phyloP scores from a whole-genome alignment of 1,284 basidiomycete genomes.

The Sanghuangporus sanghuang region DNA sequence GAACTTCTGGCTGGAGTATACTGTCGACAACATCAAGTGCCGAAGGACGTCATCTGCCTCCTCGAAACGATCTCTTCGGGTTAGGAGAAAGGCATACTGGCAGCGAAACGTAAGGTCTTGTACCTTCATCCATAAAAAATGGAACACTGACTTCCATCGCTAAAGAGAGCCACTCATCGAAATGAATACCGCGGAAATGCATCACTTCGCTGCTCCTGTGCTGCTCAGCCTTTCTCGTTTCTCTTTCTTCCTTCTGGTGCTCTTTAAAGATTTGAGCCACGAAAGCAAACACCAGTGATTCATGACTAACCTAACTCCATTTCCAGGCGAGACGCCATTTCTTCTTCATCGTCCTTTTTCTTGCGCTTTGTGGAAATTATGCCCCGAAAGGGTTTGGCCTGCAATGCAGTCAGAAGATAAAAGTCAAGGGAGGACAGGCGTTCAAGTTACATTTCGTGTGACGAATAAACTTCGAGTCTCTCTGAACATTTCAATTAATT shows the following conservation, averaged over 20 bases:
- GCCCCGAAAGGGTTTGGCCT: conserved; percentile 25
- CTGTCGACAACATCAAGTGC: conserved; percentile 74
- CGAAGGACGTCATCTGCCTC: conserved; percentile 75
- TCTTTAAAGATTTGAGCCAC: conserved; percentile 16
- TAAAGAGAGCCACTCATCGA: conserved; percentile 82
- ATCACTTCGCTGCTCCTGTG: conserved; percentile 35
- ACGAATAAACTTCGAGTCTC: conserved; percentile 82
- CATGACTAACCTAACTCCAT: conserved; percentile 12
- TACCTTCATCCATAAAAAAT: neutral
- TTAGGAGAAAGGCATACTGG: conserved; percentile 83
- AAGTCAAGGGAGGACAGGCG: neutral
- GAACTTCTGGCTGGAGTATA: conserved; percentile 59
- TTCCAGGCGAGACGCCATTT: conserved; percentile 31
- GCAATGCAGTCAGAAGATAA: neutral
- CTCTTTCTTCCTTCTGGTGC: conserved; percentile 33
- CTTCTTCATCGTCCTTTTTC: conserved; percentile 38
- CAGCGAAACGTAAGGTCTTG: neutral
- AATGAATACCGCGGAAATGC: conserved; percentile 77
- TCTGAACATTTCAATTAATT: conserved; percentile 83
- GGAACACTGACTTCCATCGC: conserved; percentile 69
- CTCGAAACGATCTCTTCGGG: conserved; percentile 59
- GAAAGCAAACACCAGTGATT: neutral
- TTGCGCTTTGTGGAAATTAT: neutral
- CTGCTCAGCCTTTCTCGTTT: conserved; percentile 22
- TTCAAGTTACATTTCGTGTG: neutral